Evolutionary conservation across 345 rosid species (phyloP).

Genomic region (Lenwebbia sp.): DNA sequence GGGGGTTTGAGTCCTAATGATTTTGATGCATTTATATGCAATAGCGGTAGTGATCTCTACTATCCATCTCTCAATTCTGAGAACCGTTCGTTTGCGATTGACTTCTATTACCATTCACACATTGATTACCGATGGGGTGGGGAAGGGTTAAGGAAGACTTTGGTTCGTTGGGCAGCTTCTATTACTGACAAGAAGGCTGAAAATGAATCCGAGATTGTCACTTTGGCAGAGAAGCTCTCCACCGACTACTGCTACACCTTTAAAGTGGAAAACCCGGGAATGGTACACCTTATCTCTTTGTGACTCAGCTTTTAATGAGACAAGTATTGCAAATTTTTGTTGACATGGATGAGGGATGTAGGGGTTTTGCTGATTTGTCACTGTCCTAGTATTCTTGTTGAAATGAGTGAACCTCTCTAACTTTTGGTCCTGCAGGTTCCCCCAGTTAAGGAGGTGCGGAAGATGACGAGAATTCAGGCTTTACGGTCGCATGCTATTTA

Average conservation of each 20-base stretch:
- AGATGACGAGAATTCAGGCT: constrained; percentile 79
- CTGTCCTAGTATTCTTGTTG: background rate
- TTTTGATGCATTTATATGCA: constrained; percentile 94
- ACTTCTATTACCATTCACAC: constrained; percentile 95
- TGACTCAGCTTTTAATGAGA: background rate
- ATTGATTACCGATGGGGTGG: constrained; percentile 99
- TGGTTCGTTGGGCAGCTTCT: constrained; percentile 82
- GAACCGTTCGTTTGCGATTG: constrained; percentile 61
- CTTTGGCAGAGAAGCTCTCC: constrained; percentile 74
- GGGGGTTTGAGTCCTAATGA: constrained; percentile 62
- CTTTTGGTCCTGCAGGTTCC: constrained; percentile 38
- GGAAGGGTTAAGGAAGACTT: constrained; percentile 89
- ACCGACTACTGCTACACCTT: constrained; percentile 84
- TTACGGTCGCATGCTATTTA: constrained; percentile 77
- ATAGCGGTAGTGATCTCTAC: constrained; percentile 91
- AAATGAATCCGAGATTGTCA: constrained; percentile 42
- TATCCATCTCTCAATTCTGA: constrained; percentile 62
- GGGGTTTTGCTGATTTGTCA: background rate
- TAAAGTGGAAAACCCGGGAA: constrained; percentile 43
- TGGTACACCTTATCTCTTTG: constrained; percentile 26
- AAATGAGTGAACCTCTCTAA: background rate
- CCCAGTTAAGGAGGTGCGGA: constrained; percentile 78
- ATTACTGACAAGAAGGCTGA: constrained; percentile 41
- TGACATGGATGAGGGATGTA: background rate
- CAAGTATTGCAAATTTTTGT: background rate